Conservation (phyloP, 1,284 basidiomycete species). For the Leccinum pachyderme region DNA sequence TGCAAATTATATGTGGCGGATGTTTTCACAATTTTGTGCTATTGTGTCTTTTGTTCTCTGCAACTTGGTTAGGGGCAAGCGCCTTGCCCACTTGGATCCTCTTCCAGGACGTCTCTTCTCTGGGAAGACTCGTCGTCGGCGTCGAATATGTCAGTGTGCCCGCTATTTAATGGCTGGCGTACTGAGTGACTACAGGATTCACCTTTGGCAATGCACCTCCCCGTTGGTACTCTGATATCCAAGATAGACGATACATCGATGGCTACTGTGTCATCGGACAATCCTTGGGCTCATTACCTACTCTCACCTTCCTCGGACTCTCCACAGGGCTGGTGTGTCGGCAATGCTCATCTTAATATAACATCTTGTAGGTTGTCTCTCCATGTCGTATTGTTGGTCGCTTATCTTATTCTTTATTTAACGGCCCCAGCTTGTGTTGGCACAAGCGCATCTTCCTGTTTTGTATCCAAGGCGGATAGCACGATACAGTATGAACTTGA, state of each 20-base stretch:
- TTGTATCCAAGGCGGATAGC: constrained; percentile 33
- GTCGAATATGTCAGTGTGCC: constrained; percentile 46
- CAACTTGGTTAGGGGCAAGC: constrained; percentile 32
- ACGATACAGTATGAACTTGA: constrained; percentile 47
- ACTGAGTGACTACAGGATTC: constrained; percentile 46
- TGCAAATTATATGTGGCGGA: constrained; percentile 62
- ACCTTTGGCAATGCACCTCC: constrained; percentile 49
- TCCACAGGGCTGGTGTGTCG: constrained; percentile 60
- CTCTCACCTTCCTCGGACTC: constrained; percentile 18
- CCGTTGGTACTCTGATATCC: constrained; percentile 52
- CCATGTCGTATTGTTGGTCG: constrained; percentile 21
- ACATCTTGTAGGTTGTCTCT: constrained; percentile 13
- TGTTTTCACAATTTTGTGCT: constrained; percentile 67
- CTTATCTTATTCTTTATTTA: constrained; percentile 23
- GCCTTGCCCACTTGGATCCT: constrained; percentile 35
- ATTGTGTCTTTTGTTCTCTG: constrained; percentile 39
- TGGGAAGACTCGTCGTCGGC: constrained; percentile 51
- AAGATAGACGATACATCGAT: constrained; percentile 56
- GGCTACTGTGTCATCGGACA: constrained; percentile 20
- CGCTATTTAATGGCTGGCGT: background rate
- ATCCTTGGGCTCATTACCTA: constrained; percentile 52
- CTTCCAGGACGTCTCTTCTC: constrained; percentile 48
- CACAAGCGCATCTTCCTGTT: constrained; percentile 40
- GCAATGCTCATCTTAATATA: constrained; percentile 15
- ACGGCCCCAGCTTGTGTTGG: constrained; percentile 14